Conservation (phyloP, 1,284 basidiomycete genomes). For the Trichosporon asahii region DNA sequence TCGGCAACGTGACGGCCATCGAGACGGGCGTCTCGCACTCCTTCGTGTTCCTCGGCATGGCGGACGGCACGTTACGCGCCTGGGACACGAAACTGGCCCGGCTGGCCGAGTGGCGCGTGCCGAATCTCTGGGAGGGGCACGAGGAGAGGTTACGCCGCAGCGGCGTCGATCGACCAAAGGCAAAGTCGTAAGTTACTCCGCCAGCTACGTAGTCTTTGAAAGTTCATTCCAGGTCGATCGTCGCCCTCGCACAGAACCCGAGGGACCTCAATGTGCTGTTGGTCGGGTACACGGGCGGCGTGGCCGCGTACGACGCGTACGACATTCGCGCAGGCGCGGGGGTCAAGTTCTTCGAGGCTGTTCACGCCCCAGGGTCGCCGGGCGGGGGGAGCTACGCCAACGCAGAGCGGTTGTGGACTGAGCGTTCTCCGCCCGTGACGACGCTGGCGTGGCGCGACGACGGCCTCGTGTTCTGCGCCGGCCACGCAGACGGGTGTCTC, state of each 20-base stretch:
- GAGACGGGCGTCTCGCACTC: constrained; percentile 44
- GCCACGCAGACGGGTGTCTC: constrained; percentile 78
- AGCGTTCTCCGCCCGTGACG: constrained; percentile 69
- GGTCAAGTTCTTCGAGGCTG: constrained; percentile 64
- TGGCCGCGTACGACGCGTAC: too few species aligned
- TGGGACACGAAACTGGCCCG: constrained; percentile 67
- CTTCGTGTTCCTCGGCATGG: constrained; percentile 48
- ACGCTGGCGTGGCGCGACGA: constrained; percentile 65
- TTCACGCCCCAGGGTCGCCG: constrained; percentile 71
- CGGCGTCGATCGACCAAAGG: background rate
- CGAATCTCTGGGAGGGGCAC: constrained; percentile 71
- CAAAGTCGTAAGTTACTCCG: background rate
- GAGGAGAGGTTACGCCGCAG: constrained; percentile 62
- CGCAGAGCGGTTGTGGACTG: constrained; percentile 63
- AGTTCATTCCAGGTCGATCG: background rate
- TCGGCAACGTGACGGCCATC: constrained; percentile 38
- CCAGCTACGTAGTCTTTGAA: background rate
- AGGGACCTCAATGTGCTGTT: constrained; percentile 75
- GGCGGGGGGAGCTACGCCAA: constrained; percentile 64
- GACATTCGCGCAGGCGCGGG: constrained; percentile 67
- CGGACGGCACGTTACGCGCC: constrained; percentile 54
- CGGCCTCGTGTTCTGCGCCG: constrained; percentile 55
- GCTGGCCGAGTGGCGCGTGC: constrained; percentile 63
- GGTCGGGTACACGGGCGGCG: constrained; percentile 75
- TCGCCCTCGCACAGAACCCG: constrained; percentile 63